Evolutionary conservation across 805 yeast genomes (phyloP), one percentile per base, ranked within the genome.

Genomic region (Cyberlindnera euphorbiae): DNA sequence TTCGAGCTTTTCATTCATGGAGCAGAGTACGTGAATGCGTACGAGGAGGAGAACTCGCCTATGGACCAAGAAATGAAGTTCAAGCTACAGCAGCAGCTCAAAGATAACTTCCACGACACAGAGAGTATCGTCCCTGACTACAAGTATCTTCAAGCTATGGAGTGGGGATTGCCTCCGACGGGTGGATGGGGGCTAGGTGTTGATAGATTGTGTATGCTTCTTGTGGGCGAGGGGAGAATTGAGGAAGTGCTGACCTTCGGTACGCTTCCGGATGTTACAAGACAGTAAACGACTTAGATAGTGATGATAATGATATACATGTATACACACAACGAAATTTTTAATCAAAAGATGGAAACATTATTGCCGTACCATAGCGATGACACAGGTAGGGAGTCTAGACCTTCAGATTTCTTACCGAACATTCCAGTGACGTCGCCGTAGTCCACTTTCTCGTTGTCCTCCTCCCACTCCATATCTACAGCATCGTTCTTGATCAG

Each of bases 131-230:
- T 81, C 0, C 85, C 94, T 0, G 98, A 93, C 56, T 62, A 73
- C 50, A 67, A 68, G 32, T 93, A 77, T 55, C 75, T 88, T 1
- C 69, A 73, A 28, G 74, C 80, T 12, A 79, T 93, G 89, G 90
- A 86, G 54, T 85, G 81, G 71, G 97, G 96, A 1, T 72, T 93
- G 63, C 97, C 97, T 4, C 98, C 98, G 1, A 90, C 97, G 4
- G 97, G 95, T 2, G 99, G 99, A 0, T 85, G 96, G 85, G 99
- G 98, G 1, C 64, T 95, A 41, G 99, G 99, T 0, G 70, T 93
- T 15, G 99, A 93, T 54, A 61, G 99, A 36, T 59, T 93, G 25
- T 78, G 80, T 35, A 87, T 90, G 97, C 58, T 86, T 14, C 62
- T 90, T 22, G 71, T 82, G 4, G 79, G 75, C 0, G 60, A 71